Percentiles rank a stretch among this genome's conserved stretches.
Conservation (phyloP, 1,139 yeast genomes). For the Lizanozyma gosingica region DNA sequence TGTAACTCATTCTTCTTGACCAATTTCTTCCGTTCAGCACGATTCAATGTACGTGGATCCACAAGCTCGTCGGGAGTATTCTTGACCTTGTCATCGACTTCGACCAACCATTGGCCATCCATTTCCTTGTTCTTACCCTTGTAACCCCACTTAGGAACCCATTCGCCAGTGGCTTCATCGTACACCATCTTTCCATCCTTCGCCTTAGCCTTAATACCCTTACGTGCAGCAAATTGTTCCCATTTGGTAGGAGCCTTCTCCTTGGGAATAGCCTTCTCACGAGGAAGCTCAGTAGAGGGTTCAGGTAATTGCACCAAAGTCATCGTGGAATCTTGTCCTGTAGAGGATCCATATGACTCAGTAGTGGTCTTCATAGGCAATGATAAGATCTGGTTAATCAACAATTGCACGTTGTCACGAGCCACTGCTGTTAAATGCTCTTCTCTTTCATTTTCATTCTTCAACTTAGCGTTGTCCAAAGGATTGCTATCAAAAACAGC, state of each 20-base stretch:
- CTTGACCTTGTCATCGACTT: slow-evolving; percentile 68
- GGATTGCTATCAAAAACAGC: slow-evolving; percentile 86
- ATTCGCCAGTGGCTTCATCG: slow-evolving; percentile 84
- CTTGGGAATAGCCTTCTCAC: slow-evolving; percentile 94
- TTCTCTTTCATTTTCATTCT: slow-evolving; percentile 49
- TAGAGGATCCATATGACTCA: slow-evolving; percentile 50
- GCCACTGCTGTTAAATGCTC: slow-evolving; percentile 57
- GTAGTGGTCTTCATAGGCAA: slow-evolving; percentile 83
- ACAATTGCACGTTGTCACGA: slow-evolving; percentile 86
- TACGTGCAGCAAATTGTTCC: slow-evolving; percentile 93
- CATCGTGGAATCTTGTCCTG: slow-evolving; percentile 65
- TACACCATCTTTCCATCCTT: slow-evolving; percentile 85
- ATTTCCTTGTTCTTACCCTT: slow-evolving; percentile 82
- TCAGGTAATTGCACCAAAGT: slow-evolving; percentile 81
- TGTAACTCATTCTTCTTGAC: slow-evolving; percentile 81
- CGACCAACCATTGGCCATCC: slow-evolving; percentile 94
- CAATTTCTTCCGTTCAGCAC: slow-evolving; percentile 79
- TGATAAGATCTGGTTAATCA: slow-evolving; percentile 82
- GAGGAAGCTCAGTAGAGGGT: slow-evolving; percentile 74
- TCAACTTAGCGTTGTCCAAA: slow-evolving; percentile 49
- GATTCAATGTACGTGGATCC: slow-evolving; percentile 75
- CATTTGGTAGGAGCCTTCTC: slow-evolving; percentile 89
- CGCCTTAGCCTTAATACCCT: slow-evolving; percentile 88
- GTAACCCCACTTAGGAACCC: slow-evolving; percentile 99
- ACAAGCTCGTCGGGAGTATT: slow-evolving; percentile 63